A percentile compares a stretch with the other conserved stretches of the same genome.
phyloP scores from a whole-genome alignment of 495 filamentous ascomycete species.

The Lasiosphaeria hispida region DNA sequence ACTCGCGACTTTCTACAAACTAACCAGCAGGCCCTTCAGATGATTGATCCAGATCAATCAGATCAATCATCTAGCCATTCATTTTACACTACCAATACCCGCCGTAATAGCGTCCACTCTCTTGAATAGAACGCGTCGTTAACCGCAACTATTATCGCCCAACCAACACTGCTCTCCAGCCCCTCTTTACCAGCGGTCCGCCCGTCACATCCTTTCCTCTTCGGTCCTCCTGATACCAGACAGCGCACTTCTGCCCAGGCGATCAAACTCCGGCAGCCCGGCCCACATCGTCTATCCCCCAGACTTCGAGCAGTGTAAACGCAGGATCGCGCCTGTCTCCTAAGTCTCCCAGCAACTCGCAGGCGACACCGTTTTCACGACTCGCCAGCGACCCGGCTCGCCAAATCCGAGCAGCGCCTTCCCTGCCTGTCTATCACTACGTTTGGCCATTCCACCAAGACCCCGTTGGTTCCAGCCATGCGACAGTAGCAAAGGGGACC shows the following conservation, averaged over 20 bases:
- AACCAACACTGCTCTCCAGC: not conserved
- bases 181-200: not conserved
- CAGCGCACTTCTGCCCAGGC: slow-evolving; percentile 22
- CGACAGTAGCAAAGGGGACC: slow-evolving; percentile 18
- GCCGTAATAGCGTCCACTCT: slow-evolving; percentile 9
- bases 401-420: slow-evolving; percentile 4
- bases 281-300: slow-evolving; percentile 6
- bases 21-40: slow-evolving; percentile 13
- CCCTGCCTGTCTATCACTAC: slow-evolving; percentile 6
- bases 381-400: slow-evolving; percentile 5
- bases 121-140: not conserved
- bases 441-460: slow-evolving; percentile 17
- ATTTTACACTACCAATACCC: slow-evolving; percentile 1
- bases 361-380: slow-evolving; percentile 7
- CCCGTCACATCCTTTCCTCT: slow-evolving; percentile 25
- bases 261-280: slow-evolving; percentile 33
- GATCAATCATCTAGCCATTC: slow-evolving; percentile 21
- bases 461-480: slow-evolving; percentile 23
- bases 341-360: not conserved
- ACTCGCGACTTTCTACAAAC: slow-evolving; percentile 1
- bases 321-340: slow-evolving; percentile 1
- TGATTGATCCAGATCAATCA: not conserved
- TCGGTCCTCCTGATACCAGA: slow-evolving; percentile 25
- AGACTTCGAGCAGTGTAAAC: not conserved
- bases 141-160: slow-evolving; percentile 1